Evolutionary conservation across 805 yeast species (phyloP).

Genomic region (Spathaspora girioi): DNA sequence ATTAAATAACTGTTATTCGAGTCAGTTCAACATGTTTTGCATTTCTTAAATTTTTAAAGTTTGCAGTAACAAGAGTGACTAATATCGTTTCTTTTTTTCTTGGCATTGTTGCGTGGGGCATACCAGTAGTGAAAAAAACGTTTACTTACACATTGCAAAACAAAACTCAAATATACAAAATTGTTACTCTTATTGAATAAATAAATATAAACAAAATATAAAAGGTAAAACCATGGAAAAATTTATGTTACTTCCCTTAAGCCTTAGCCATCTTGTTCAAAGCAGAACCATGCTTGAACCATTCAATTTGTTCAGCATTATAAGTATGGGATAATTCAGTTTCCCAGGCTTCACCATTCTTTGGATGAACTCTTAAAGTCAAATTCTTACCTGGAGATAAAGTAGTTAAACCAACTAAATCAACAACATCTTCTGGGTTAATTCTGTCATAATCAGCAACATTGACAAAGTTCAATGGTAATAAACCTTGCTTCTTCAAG

Average conservation of each 20-base stretch:
- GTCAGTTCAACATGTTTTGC: too few relatives aligned
- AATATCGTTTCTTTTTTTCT: neutral
- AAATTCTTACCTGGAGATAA: slow-evolving; percentile 93
- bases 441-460: slow-evolving; percentile 92
- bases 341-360: slow-evolving; percentile 80
- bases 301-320: slow-evolving; percentile 94
- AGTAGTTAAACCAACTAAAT: slow-evolving; percentile 76
- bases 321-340: slow-evolving; percentile 93
- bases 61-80: too few relatives aligned
- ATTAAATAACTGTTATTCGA: too few relatives aligned
- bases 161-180: neutral
- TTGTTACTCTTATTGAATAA: neutral
- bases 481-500: slow-evolving; percentile 98
- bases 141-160: neutral
- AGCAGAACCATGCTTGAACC: slow-evolving; percentile 99
- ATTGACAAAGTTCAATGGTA: slow-evolving; percentile 91
- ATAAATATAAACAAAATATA: neutral
- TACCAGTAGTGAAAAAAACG: too few relatives aligned
- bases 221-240: neutral
- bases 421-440: slow-evolving; percentile 85
- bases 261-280: slow-evolving; percentile 82
- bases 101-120: too few relatives aligned
- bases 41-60: too few relatives aligned
- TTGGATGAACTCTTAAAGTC: slow-evolving; percentile 69
- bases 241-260: neutral